Evolutionary conservation across 2,329 filamentous ascomycete species (phyloP).

Genomic region (Magnaporthiopsis incrustans): DNA sequence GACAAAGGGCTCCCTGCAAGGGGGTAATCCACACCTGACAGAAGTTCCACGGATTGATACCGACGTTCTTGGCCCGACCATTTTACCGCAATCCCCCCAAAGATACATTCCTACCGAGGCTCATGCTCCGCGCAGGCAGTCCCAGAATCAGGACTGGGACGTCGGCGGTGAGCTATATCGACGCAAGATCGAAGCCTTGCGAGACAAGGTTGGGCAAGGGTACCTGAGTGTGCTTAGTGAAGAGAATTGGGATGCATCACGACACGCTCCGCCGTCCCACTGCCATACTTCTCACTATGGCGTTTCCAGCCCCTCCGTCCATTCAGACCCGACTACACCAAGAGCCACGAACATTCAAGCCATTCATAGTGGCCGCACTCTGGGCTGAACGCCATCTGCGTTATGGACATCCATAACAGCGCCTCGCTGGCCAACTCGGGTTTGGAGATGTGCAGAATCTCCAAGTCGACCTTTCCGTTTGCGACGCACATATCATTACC

Average conservation of each 20-base stretch:
- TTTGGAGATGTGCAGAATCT: background rate
- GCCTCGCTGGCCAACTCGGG: background rate
- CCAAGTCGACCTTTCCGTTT: background rate
- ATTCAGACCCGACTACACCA: slow-evolving; percentile 26
- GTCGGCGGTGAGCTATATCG: slow-evolving; percentile 71
- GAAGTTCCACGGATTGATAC: slow-evolving; percentile 32
- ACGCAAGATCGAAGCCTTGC: slow-evolving; percentile 78
- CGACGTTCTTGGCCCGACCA: slow-evolving; percentile 15
- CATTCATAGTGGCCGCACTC: slow-evolving; percentile 44
- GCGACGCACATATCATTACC: background rate
- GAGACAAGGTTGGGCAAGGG: slow-evolving; percentile 75
- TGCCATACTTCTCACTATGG: slow-evolving; percentile 31
- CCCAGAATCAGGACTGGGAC: slow-evolving; percentile 47
- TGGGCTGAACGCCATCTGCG: slow-evolving; percentile 32
- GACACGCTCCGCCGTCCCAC: slow-evolving; percentile 21
- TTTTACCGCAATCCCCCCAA: slow-evolving; percentile 22
- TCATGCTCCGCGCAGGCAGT: slow-evolving; percentile 12
- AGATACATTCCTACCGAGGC: slow-evolving; percentile 22
- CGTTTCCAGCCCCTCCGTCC: slow-evolving; percentile 26
- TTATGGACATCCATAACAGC: background rate
- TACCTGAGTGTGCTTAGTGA: slow-evolving; percentile 85
- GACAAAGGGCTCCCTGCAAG: slow-evolving; percentile 24
- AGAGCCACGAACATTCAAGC: slow-evolving; percentile 34
- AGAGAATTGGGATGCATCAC: slow-evolving; percentile 52
- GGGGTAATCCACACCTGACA: slow-evolving; percentile 15